phyloP scores from a whole-genome alignment of 139 green algal genomes.

The Ulvella scutata region DNA sequence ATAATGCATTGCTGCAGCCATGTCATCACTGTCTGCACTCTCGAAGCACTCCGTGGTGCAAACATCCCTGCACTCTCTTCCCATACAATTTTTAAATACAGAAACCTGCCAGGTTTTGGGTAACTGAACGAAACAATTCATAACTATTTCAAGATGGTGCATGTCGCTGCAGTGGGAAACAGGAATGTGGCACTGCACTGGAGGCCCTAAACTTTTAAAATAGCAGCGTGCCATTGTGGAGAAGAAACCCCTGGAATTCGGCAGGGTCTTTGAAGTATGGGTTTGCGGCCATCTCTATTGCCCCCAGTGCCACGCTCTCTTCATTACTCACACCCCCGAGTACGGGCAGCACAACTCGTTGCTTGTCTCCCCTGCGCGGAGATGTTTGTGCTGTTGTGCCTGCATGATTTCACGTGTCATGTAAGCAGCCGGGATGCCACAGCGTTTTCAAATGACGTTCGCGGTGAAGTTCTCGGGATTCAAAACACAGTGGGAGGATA shows the following conservation, averaged over 20 bases:
- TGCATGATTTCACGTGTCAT: too few relatives aligned
- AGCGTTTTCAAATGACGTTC: too few relatives aligned
- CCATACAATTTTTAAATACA: too few relatives aligned
- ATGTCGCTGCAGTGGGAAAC: slow-evolving; percentile 1
- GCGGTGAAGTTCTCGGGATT: too few relatives aligned
- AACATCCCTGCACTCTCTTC: background rate
- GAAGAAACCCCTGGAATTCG: background rate
- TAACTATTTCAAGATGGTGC: background rate
- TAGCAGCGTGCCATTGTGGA: background rate
- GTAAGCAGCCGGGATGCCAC: too few relatives aligned
- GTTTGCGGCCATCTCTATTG: background rate
- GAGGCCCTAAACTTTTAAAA: background rate
- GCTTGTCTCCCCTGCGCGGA: background rate
- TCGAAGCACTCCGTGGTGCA: background rate
- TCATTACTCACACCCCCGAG: slow-evolving; percentile 8
- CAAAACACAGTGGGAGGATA: too few relatives aligned
- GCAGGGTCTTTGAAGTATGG: background rate
- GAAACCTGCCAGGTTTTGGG: slow-evolving; percentile 4
- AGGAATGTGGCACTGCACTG: background rate
- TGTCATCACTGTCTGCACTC: slow-evolving; percentile 11
- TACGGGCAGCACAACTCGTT: slow-evolving; percentile 5
- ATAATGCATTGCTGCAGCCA: slow-evolving; percentile 17
- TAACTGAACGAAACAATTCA: background rate
- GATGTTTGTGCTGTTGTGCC: too few relatives aligned
- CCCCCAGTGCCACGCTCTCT: slow-evolving; percentile 10